These are phyloP conservation scores for Oxyria digyna DNA, from an alignment of 148 eudicot species.

Conservation along the genomic window DNA sequence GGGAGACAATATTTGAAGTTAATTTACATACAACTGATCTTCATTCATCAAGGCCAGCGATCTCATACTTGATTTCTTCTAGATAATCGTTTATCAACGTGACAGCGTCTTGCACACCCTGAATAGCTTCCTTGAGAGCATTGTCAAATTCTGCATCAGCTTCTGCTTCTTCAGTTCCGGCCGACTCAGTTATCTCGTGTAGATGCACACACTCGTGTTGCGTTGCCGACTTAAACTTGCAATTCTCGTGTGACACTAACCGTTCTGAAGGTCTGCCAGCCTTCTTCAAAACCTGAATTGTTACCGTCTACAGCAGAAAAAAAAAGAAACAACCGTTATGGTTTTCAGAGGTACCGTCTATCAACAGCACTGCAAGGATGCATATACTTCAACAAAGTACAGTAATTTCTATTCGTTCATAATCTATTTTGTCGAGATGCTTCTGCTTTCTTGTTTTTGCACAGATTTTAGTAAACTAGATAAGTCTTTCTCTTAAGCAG, in stretches of 20 bases:
- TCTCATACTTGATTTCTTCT: conserved; percentile 55
- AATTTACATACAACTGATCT: background rate
- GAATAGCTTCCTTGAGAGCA: conserved; percentile 75
- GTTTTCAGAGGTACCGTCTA: background rate
- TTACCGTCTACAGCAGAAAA: conserved; percentile 51
- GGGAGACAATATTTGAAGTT: background rate
- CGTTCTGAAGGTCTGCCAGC: conserved; percentile 95
- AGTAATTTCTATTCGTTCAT: too few species aligned
- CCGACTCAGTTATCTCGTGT: conserved; percentile 81
- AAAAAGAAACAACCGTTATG: background rate
- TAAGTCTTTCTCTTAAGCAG: too few species aligned
- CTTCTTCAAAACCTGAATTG: conserved; percentile 85
- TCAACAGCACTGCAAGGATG: background rate
- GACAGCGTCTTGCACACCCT: conserved; percentile 83
- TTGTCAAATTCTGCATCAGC: conserved; percentile 90
- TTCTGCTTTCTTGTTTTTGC: too few species aligned
- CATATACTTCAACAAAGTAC: background rate
- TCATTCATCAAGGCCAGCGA: conserved; percentile 56
- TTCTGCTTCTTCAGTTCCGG: conserved; percentile 96
- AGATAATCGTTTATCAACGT: conserved; percentile 60
- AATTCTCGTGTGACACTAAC: conserved; percentile 69
- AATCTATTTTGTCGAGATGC: too few species aligned
- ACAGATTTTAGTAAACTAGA: too few species aligned
- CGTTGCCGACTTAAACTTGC: conserved; percentile 47
- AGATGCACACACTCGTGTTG: conserved; percentile 87